Percentiles rank a stretch among this genome's conserved stretches.
phyloP scores from a whole-genome alignment of 1,284 basidiomycete genomes.

The Trichosporon coremiiforme region DNA sequence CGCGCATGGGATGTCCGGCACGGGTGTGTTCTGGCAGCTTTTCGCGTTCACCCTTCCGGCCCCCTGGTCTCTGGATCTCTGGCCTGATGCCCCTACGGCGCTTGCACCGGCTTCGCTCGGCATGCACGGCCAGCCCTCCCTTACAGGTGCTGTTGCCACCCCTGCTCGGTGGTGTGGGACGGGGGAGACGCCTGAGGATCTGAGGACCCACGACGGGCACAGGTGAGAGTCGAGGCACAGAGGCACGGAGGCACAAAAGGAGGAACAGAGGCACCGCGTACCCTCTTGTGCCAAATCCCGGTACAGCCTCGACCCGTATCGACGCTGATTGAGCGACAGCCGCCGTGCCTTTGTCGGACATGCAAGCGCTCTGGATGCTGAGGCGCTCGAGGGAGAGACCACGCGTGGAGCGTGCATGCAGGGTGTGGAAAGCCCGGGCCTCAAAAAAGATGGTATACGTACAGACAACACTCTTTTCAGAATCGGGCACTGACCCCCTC shows the following conservation, averaged over 20 bases:
- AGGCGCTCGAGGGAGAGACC: background rate
- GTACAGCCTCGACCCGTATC: background rate
- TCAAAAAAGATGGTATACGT: background rate
- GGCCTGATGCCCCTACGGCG: background rate
- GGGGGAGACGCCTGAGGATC: background rate
- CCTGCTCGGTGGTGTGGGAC: background rate
- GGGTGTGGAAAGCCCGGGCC: background rate
- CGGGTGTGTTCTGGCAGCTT: background rate
- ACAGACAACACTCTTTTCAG: background rate
- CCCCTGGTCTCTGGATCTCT: background rate
- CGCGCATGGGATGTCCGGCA: background rate
- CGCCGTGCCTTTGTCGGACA: background rate
- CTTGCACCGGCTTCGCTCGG: background rate
- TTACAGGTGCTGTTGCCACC: too few species aligned
- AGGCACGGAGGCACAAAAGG: background rate
- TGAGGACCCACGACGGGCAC: too few species aligned
- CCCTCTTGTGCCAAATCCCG: background rate
- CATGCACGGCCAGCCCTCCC: background rate
- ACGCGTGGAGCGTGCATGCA: background rate
- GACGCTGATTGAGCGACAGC: background rate
- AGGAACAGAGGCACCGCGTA: background rate
- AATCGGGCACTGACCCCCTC: background rate
- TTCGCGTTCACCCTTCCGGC: background rate
- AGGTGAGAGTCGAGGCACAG: background rate
- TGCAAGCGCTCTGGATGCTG: too few species aligned